Conservation (phyloP, 192 early-diverging fungal genomes). For the Rhizoclosmatium globosum region DNA sequence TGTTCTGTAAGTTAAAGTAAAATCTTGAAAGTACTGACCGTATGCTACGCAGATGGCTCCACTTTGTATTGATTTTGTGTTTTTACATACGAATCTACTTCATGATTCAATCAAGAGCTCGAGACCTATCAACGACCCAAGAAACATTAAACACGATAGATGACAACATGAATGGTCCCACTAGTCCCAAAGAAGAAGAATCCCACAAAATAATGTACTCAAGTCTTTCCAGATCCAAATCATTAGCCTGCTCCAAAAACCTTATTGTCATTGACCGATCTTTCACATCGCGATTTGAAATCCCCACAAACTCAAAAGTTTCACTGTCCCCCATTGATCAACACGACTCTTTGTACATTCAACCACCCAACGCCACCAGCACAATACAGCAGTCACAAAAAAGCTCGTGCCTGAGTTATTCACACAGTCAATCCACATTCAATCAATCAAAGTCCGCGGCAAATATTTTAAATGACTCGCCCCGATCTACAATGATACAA, state of each 20-base stretch:
- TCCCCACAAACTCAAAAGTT: no score
- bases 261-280: no score
- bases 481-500: not conserved
- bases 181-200: not conserved
- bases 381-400: not conserved
- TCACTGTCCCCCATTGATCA: no score
- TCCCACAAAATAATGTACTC: not conserved
- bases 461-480: not conserved
- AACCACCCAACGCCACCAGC: not conserved
- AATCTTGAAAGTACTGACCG: no score
- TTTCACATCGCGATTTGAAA: no score
- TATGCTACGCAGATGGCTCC: no score
- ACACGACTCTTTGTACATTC: not conserved
- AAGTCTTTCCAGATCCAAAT: not conserved
- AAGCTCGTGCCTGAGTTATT: not conserved
- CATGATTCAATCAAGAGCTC: not conserved
- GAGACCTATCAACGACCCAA: not conserved
- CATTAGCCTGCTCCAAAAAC: not conserved
- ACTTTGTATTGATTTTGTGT: not conserved
- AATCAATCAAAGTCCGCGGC: not conserved
- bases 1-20: no score
- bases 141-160: not conserved
- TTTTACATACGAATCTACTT: not conserved
- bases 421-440: not conserved
- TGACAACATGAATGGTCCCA: not conserved